Evolutionary conservation across 805 yeast species (phyloP).

Genomic region (Kuraishia hungarica): DNA sequence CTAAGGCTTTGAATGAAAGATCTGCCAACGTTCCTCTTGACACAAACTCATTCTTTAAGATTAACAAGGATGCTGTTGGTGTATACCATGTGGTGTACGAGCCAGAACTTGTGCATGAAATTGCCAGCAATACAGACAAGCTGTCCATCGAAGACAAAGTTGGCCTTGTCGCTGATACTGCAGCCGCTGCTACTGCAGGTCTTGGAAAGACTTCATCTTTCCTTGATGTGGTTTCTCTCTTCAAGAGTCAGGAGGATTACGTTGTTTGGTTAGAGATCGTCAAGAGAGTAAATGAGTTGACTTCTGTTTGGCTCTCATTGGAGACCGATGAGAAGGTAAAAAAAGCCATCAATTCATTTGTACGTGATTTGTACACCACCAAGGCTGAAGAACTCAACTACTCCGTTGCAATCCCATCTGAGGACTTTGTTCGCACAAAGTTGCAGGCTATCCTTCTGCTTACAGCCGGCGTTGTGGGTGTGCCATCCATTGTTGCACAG

Average conservation of each 20-base stretch:
- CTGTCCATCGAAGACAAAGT: conserved; percentile 41
- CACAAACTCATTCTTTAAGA: conserved; percentile 26
- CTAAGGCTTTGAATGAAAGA: conserved; percentile 11
- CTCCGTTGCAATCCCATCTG: conserved; percentile 7
- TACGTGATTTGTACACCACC: conserved; percentile 21
- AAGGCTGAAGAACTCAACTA: conserved; percentile 21
- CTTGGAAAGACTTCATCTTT: conserved; percentile 31
- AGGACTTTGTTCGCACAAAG: conserved; percentile 22
- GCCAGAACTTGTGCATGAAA: conserved; percentile 27
- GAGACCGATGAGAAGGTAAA: conserved; percentile 19
- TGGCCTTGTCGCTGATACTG: conserved; percentile 45
- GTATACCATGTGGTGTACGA: conserved; percentile 48
- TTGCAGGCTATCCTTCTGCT: conserved; percentile 31
- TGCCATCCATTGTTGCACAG: conserved; percentile 25
- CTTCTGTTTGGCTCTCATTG: conserved; percentile 23
- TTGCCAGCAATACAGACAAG: conserved; percentile 28
- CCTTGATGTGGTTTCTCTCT: conserved; percentile 30
- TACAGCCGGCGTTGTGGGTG: conserved; percentile 29
- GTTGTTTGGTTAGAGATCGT: conserved; percentile 50
- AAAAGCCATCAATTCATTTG: conserved; percentile 23
- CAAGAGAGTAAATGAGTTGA: conserved; percentile 27
- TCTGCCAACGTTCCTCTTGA: conserved; percentile 10
- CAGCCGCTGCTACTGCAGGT: conserved; percentile 41
- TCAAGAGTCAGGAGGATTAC: conserved; percentile 26
- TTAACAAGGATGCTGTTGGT: conserved; percentile 43